Percentiles rank a stretch among this genome's conserved stretches.
Evolutionary conservation across 305 asterid genomes (phyloP).

Genomic region (Fraxinus dipetala): DNA sequence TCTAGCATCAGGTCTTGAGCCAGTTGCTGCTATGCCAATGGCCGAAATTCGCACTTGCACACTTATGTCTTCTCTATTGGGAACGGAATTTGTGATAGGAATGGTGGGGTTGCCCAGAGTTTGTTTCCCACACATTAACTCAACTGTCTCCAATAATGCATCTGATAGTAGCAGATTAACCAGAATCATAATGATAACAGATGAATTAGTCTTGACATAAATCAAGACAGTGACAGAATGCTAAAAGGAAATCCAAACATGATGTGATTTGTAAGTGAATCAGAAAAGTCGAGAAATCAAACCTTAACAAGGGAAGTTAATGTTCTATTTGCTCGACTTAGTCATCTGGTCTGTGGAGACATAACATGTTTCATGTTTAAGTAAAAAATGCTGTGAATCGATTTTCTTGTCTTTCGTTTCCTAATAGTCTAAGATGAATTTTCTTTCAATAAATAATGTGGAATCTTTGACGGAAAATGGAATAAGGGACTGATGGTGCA

Average conservation of each 20-base stretch:
- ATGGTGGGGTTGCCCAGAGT: conserved; percentile 34
- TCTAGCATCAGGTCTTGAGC: conserved; percentile 41
- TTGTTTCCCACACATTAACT: conserved; percentile 34
- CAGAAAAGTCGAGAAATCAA: not conserved
- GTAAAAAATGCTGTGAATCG: too few relatives aligned
- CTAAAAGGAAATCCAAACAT: not conserved
- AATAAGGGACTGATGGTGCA: too few relatives aligned
- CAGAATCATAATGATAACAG: conserved; percentile 16
- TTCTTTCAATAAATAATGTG: not conserved
- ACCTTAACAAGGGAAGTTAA: not conserved
- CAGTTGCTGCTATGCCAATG: conserved; percentile 39
- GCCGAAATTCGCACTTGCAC: conserved; percentile 39
- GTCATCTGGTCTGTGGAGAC: not conserved
- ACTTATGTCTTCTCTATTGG: conserved; percentile 49
- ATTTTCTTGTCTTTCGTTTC: not conserved
- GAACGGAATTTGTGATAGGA: conserved; percentile 41
- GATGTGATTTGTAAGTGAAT: not conserved
- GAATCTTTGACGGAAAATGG: not conserved
- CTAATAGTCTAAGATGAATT: not conserved
- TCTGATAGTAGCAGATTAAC: conserved; percentile 34
- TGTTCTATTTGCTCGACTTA: not conserved
- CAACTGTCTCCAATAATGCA: conserved; percentile 25
- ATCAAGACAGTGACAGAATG: not conserved
- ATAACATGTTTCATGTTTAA: not conserved
- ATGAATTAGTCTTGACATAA: not conserved